A percentile compares a stretch with the other conserved stretches of the same genome.
Conservation (phyloP, 192 early-diverging fungal species). For the Linnemannia exigua region DNA sequence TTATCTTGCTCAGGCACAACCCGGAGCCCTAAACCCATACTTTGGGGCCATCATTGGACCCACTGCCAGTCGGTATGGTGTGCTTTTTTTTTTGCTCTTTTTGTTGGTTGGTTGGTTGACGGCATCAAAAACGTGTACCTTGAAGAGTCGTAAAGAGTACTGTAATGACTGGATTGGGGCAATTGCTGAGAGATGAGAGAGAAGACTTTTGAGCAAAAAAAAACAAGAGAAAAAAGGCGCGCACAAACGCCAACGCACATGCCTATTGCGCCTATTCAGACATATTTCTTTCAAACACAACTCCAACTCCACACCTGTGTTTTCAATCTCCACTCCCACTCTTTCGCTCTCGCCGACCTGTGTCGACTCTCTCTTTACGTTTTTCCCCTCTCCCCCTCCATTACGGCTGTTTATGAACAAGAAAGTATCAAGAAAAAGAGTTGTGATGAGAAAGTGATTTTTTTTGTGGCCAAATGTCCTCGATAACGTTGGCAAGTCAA, state of each 20-base stretch:
- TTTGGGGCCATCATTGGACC: conserved; percentile 85
- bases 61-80: conserved; percentile 75
- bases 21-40: conserved; percentile 71
- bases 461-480: not conserved
- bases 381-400: not conserved
- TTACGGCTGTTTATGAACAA: not conserved
- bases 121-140: not conserved
- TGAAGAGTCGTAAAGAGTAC: not conserved
- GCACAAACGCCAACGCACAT: not conserved
- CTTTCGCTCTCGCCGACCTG: not conserved
- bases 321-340: not conserved
- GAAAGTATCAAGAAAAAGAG: not conserved
- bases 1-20: conserved; percentile 46
- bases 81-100: not conserved
- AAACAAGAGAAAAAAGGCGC: not conserved
- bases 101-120: not conserved
- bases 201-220: not conserved
- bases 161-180: not conserved
- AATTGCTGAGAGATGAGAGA: not conserved
- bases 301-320: not conserved
- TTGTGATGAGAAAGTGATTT: not conserved
- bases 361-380: not conserved
- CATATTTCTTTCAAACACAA: not conserved
- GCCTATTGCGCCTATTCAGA: not conserved
- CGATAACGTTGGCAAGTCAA: not conserved